These are phyloP conservation scores for Mrakia frigida DNA, from an alignment of 768 basidiomycete species.

Conservation along the genomic window DNA sequence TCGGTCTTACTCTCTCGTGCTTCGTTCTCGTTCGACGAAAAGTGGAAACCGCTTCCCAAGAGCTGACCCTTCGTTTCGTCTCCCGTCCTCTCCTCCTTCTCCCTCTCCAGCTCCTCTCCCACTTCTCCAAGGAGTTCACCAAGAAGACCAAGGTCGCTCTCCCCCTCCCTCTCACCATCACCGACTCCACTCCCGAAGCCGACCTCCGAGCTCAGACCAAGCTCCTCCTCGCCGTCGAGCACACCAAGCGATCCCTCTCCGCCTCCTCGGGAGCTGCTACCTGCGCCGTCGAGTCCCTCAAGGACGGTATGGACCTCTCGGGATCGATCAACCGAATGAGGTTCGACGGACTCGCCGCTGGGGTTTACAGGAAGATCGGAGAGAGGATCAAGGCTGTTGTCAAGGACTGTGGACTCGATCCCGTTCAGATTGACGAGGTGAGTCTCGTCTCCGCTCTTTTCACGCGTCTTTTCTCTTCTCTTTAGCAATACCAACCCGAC, in stretches of 20 bases:
- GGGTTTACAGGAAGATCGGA: conserved; percentile 59
- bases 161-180: conserved; percentile 53
- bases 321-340: conserved; percentile 61
- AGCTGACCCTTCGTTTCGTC: conserved; percentile 59
- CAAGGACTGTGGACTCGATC: conserved; percentile 53
- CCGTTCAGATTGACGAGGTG: conserved; percentile 63
- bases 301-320: conserved; percentile 87
- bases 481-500: too few relatives aligned
- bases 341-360: conserved; percentile 59
- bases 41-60: conserved; percentile 67
- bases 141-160: conserved; percentile 85
- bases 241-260: conserved; percentile 86
- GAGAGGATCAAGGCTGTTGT: conserved; percentile 55
- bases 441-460: conserved; percentile 11
- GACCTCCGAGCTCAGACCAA: conserved; percentile 84
- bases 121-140: conserved; percentile 91
- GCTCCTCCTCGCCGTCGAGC: conserved; percentile 83
- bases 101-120: conserved; percentile 69
- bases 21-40: conserved; percentile 50
- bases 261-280: conserved; percentile 82
- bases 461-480: neutral
- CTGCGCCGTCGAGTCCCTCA: conserved; percentile 87
- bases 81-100: conserved; percentile 65
- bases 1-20: neutral
- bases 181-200: conserved; percentile 42